Base-by-base conservation (phyloP, 768 basidiomycete genomes). In the Rickenella mellea region DNA sequence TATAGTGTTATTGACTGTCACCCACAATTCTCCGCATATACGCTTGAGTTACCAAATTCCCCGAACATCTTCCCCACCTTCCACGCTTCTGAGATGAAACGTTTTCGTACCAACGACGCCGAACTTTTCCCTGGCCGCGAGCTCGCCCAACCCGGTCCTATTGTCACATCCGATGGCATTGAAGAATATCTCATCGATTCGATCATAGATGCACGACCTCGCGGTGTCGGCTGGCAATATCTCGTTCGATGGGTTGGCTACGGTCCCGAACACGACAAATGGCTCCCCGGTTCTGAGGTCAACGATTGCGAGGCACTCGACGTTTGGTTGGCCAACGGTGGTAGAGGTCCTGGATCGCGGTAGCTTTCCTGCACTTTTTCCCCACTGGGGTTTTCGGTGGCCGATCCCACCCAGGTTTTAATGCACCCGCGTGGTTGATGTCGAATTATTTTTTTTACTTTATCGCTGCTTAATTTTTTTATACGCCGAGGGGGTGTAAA, bases 161-260 rank as follows among this genome's bases (percentile, higher is more conserved):
- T 60, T 4, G 25, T 61, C 11, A 55, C 44, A 0, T 39, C 33
- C 3, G 55, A 61, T 20, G 59, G 61, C 14, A 3, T 22, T 3
- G 47, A 53, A 22, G 60, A 65, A 42, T 50, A 40, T 19, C 17
- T 48, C 6, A 48, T 65, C 21, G 60, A 65, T 7, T 15, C 41
- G 1, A 64, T 67, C 29, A 8, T 66, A 0, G 57, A 64, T 36
- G 39, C 37, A 10, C 43, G 53, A 1, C 25, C 42, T 0, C 32
- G 42, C 0, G 60, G 64, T 2, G 51, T 48, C 2, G 61, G 61
- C 0, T 50, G 27, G 15, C 59, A 59, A 40, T 66, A 57, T 44
- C 48, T 62, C 0, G 55, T 69, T 0, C 40, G 50, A 0, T 69
- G 62, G 60, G 5, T 20, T 1, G 63, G 63, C 3, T 60, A 59